These are phyloP conservation scores for Tephrocybe sp. DNA, from an alignment of 768 basidiomycete species.

Conservation along the genomic window DNA sequence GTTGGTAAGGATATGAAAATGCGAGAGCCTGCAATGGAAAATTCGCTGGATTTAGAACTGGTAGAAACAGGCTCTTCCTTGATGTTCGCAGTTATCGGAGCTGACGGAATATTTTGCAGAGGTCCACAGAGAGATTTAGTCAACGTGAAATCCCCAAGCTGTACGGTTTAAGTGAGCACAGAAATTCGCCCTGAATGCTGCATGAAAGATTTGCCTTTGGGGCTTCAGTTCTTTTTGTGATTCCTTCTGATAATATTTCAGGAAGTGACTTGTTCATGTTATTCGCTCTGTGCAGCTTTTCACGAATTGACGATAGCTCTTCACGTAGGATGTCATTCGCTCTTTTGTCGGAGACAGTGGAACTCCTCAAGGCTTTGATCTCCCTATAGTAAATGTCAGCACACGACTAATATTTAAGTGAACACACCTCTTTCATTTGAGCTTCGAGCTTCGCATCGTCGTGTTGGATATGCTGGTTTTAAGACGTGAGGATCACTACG, in stretches of 20 bases:
- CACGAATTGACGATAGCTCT: not conserved
- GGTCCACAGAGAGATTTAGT: not conserved
- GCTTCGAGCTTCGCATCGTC: not conserved
- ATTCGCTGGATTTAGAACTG: not conserved
- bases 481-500: no score
- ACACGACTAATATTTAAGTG: no score
- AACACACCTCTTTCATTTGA: not conserved
- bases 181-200: no score
- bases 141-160: slow-evolving; percentile 2
- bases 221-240: not conserved
- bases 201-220: not conserved
- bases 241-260: not conserved
- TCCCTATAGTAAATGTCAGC: not conserved
- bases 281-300: slow-evolving; percentile 1
- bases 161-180: not conserved
- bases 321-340: not conserved
- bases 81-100: not conserved
- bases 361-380: not conserved
- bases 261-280: not conserved
- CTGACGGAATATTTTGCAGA: not conserved
- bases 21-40: not conserved
- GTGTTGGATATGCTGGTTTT: not conserved
- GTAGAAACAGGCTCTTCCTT: not conserved
- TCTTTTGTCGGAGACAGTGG: not conserved
- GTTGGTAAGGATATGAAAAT: not conserved